These are phyloP conservation scores for Pluteus cervinus DNA, from an alignment of 768 basidiomycete species.

Conservation along the genomic window DNA sequence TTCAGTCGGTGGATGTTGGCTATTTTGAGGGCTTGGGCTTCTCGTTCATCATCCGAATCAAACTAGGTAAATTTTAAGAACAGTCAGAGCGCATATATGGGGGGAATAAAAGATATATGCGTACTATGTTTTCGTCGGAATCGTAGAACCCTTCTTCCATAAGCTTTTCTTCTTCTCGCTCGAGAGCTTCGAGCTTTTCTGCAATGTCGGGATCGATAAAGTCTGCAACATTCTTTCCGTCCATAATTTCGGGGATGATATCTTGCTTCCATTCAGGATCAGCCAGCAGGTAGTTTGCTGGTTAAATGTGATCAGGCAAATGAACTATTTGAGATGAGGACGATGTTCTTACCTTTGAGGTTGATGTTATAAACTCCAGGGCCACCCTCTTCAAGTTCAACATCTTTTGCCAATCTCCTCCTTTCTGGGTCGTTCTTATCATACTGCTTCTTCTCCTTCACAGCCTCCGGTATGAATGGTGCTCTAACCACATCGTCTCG, in stretches of 20 bases:
- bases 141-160: slow-evolving; percentile 95
- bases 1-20: slow-evolving; percentile 62
- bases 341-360: slow-evolving; percentile 70
- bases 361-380: slow-evolving; percentile 91
- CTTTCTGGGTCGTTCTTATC: slow-evolving; percentile 85
- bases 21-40: slow-evolving; percentile 54
- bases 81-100: neutral
- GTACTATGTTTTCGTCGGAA: slow-evolving; percentile 78
- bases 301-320: slow-evolving; percentile 5
- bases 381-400: slow-evolving; percentile 82
- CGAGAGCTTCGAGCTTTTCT: slow-evolving; percentile 94
- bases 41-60: slow-evolving; percentile 74
- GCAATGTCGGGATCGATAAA: slow-evolving; percentile 97
- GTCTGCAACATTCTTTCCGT: slow-evolving; percentile 98
- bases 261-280: slow-evolving; percentile 96
- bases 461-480: slow-evolving; percentile 84
- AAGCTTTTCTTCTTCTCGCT: slow-evolving; percentile 94
- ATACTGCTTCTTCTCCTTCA: slow-evolving; percentile 74
- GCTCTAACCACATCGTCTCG: slow-evolving; percentile 86
- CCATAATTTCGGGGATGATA: slow-evolving; percentile 95
- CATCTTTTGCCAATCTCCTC: slow-evolving; percentile 66
- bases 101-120: slow-evolving; percentile 12
- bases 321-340: neutral
- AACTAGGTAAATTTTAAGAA: slow-evolving; percentile 28
- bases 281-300: slow-evolving; percentile 87